These are phyloP conservation scores for Melocanna baccifera DNA, from an alignment of 176 grass and related monocot species.

Conservation along the genomic window DNA sequence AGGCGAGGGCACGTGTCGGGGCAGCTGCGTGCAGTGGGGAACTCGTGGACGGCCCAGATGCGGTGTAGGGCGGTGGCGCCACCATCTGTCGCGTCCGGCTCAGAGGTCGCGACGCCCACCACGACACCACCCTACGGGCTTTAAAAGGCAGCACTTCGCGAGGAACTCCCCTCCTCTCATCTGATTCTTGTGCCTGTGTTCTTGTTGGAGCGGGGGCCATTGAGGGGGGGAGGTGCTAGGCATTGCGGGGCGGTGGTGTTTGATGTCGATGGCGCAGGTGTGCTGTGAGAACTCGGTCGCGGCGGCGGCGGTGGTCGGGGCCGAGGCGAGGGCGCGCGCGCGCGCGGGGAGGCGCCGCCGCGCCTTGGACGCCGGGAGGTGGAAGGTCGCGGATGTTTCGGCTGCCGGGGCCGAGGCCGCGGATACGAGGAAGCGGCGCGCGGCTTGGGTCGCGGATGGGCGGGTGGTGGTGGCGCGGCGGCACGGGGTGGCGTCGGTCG, in stretches of 20 bases:
- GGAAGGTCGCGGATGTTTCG: not conserved
- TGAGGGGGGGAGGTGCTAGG: not conserved
- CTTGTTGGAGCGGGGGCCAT: not conserved
- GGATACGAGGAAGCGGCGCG: constrained; percentile 32
- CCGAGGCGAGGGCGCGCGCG: constrained; percentile 41
- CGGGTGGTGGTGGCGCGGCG: constrained; percentile 1
- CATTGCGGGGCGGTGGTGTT: not conserved
- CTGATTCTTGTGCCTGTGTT: not conserved
- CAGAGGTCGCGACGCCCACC: not conserved
- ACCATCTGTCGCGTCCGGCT: not conserved
- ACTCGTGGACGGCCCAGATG: constrained; percentile 43
- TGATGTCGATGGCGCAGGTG: constrained; percentile 55
- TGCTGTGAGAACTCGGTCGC: constrained; percentile 32
- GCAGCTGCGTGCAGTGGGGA: not conserved
- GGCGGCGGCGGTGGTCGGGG: not conserved
- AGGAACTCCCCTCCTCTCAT: not conserved
- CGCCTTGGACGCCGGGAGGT: not conserved
- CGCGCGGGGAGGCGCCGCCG: constrained; percentile 25
- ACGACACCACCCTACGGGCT: not conserved
- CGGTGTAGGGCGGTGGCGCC: not conserved
- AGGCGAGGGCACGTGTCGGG: constrained; percentile 16
- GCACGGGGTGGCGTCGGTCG: constrained; percentile 28
- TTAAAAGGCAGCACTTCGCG: not conserved
- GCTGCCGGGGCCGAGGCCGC: not conserved
- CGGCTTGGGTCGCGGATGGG: not conserved